Conservation (phyloP, 805 yeast species). For the Millerozyma miso region DNA sequence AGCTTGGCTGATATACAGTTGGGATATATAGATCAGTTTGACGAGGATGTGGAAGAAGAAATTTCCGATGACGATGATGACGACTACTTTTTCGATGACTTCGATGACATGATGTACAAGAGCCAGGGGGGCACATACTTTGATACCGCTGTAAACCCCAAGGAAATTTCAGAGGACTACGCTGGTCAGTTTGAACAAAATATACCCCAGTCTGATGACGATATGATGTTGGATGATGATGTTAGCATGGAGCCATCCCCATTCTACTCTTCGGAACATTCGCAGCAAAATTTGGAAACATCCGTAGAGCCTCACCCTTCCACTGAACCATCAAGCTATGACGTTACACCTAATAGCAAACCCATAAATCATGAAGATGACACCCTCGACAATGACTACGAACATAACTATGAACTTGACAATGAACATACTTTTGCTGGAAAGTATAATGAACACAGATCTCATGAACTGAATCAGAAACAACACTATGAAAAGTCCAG, state of each 20-base stretch:
- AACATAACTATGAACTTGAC: not conserved
- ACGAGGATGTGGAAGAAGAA: conserved; percentile 42
- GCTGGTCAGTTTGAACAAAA: conserved; percentile 10
- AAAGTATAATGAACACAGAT: not conserved
- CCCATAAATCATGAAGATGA: not conserved
- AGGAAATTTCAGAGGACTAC: conserved; percentile 12
- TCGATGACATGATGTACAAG: conserved; percentile 21
- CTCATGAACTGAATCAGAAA: not conserved
- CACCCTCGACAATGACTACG: not conserved
- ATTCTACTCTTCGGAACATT: not conserved
- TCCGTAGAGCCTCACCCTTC: conserved; percentile 1
- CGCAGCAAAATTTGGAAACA: not conserved
- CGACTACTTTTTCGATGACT: conserved; percentile 34
- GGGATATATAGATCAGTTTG: conserved; percentile 36
- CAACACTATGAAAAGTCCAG: conserved; percentile 1
- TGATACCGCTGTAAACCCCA: conserved; percentile 3
- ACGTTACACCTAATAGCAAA: not conserved
- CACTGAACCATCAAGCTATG: not conserved
- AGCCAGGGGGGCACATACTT: conserved; percentile 1
- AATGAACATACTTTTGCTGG: not conserved
- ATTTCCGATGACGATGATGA: conserved; percentile 37
- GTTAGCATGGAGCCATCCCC: conserved; percentile 4
- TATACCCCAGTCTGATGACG: conserved; percentile 6
- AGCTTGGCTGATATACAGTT: conserved; percentile 30
- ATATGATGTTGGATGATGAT: conserved; percentile 12